Base-by-base conservation (phyloP, 139 green algal genomes). In the Spirogloea muscicola region DNA sequence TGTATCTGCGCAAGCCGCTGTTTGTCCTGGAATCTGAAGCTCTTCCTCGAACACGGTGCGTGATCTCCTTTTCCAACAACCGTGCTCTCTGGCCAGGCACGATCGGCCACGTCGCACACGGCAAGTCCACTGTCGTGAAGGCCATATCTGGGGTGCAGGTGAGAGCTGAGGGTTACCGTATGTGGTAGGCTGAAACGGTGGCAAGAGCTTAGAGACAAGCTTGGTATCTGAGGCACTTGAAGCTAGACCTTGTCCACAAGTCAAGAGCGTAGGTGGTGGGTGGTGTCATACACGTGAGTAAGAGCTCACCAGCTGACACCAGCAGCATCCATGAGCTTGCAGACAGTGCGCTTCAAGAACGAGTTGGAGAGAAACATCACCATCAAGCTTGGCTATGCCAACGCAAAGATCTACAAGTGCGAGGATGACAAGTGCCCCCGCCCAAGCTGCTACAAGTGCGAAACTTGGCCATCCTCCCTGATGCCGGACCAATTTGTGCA, bases 321-420 rank as follows among this genome's bases (percentile, higher is more conserved):
- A 16, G 10, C 44, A 25, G 21, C 52, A 9, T n/a, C n/a, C n/a
- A n/a, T n/a, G n/a, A n/a, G n/a, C n/a, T n/a, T 60, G 39, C 94
- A 98, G 86, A 99, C 95, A 1, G 95, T 99, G 40, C 90, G 95
- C 9, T 99, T 99, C 86, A 99, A 99, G 88, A 99, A 99, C 67
- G 95, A 99, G 89, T 88, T 98, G 34, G 95, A 99, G 85, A 87
- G 95, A 36, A 99, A 99, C 83, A 99, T 99, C 68, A 99, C 95
- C 16, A 99, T 99, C 88, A 98, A 97, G 85, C 89, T 97, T 27
- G 93, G 93, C 5, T 99, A 99, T 81, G 94, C 95, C 21, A 98
- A 98, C 74, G 93, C 95, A 44, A 98, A 98, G 75, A 98, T 98
- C 58, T 99, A 96, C 90, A 89, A 91, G 68, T 97, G 93, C 83